Conservation (phyloP, 106 monocot species). For the Narthecium ossifragum region DNA sequence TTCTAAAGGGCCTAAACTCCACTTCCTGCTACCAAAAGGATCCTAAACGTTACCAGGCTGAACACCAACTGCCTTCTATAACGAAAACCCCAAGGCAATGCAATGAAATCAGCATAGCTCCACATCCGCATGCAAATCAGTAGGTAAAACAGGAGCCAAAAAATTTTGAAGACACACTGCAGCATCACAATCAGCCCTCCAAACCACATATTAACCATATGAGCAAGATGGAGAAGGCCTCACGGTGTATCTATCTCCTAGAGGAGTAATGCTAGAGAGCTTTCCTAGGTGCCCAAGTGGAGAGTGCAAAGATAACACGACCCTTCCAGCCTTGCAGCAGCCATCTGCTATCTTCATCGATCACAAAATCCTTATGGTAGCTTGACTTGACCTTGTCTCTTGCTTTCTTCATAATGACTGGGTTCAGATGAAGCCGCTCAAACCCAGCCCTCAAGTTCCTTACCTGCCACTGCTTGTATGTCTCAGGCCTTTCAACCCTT, state of each 20-base stretch:
- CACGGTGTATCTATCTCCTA: neutral
- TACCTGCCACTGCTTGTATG: conserved; percentile 87
- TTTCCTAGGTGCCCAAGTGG: conserved; percentile 58
- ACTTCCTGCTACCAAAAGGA: too few species aligned
- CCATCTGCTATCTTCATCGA: conserved; percentile 70
- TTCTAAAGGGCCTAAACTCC: too few species aligned
- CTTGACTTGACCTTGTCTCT: conserved; percentile 32
- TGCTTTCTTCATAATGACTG: conserved; percentile 38
- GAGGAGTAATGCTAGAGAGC: neutral
- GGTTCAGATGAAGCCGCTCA: conserved; percentile 40
- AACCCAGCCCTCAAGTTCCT: conserved; percentile 78
- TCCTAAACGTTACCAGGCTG: too few species aligned
- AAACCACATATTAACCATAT: neutral
- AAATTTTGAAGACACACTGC: too few species aligned
- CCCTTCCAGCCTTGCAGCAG: conserved; percentile 94
- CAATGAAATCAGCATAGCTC: too few species aligned
- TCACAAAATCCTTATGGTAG: conserved; percentile 76
- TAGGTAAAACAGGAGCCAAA: too few species aligned
- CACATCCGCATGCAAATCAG: too few species aligned
- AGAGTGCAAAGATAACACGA: conserved; percentile 52
- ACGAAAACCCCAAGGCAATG: too few species aligned
- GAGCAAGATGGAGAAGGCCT: neutral
- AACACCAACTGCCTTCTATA: too few species aligned
- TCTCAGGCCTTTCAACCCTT: conserved; percentile 84
- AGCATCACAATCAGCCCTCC: too few species aligned